Evolutionary conservation across 176 grass and related monocot genomes (phyloP), one percentile per base, ranked within the genome.

Genomic region (Oryza glumipatula): DNA sequence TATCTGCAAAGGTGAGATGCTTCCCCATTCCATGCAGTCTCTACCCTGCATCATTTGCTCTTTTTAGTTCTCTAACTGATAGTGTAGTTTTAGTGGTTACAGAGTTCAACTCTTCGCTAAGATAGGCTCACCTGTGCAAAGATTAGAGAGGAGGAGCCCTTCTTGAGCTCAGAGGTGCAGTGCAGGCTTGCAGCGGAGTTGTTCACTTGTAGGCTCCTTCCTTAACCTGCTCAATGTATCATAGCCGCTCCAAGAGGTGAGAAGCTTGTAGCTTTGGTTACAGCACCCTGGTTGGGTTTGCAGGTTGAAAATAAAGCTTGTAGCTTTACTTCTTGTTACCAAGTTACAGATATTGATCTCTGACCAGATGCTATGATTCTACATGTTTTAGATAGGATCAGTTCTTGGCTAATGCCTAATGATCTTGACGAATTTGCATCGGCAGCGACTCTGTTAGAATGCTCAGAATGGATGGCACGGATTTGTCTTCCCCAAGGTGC

Each of bases 401-500:
- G 3, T 47, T 56, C 0, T 67, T 8, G 76, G 43, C 69, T 86
- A 74, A 86, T 8, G 76, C 30, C 69, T 86, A 74, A 86, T 74
- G 30, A 13, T 65, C 77, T 74, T 67, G 66, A n/a, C 24, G 15
- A 61, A 35, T 49, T 48, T 76, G 36, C 6, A 44, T 86, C 36
- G 60, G 30, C 61, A 76, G 83, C 71, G 93, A 90, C 84, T 90
- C 76, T 61, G 16, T 75, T 26, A 46, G 51, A 68, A 82, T 68
- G 4, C 12, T 79, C 68, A 68, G 78, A 26, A 84, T 80, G 73
- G 72, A 88, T 28, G 86, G 78, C 32, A 51, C 74, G 49, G 76
- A 92, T 82, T 86, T 73, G 39, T 80, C 85, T 22, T 90, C 88
- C 2, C 88, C 72, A 35, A 90, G 86, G 63, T 82, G 85, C 60